phyloP scores from a whole-genome alignment of 106 monocot species.

The Posidonia australis region DNA sequence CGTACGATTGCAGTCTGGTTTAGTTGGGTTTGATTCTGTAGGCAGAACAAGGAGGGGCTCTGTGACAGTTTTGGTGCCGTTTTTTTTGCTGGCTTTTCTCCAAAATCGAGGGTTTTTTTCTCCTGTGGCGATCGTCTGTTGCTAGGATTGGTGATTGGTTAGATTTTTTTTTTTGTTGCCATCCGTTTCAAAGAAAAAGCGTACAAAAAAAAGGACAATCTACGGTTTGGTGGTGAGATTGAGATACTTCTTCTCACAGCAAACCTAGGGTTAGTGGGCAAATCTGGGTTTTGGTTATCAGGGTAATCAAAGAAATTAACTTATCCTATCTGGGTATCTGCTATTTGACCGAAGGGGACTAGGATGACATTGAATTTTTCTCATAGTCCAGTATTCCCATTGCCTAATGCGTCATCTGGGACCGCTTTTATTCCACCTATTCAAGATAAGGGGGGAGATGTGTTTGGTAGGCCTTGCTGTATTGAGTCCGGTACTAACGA shows the following conservation, averaged over 20 bases:
- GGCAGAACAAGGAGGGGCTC: constrained; percentile 6
- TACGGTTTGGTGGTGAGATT: too few species aligned
- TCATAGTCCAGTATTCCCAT: background rate
- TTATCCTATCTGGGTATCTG: background rate
- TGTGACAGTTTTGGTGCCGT: constrained; percentile 4
- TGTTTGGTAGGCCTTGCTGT: background rate
- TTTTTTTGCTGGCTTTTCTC: constrained; percentile 4
- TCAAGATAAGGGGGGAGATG: constrained; percentile 2
- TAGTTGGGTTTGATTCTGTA: background rate
- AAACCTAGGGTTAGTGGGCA: too few species aligned
- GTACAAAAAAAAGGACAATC: too few species aligned
- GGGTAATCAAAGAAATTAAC: too few species aligned
- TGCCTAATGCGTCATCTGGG: background rate
- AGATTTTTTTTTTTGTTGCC: background rate
- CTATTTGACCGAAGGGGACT: background rate
- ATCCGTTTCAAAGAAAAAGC: background rate
- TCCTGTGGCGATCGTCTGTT: background rate
- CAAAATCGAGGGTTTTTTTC: constrained; percentile 6
- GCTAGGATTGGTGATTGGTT: background rate
- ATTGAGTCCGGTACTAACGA: background rate
- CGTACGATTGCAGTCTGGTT: background rate
- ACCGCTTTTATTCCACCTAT: background rate
- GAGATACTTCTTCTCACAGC: too few species aligned
- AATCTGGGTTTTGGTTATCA: too few species aligned
- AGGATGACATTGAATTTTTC: constrained; percentile 6